A percentile compares a stretch with the other conserved stretches of the same genome.
These are phyloP conservation scores for Ostreobium quekettii DNA, from an alignment of 139 green algal species.

Conservation along the genomic window DNA sequence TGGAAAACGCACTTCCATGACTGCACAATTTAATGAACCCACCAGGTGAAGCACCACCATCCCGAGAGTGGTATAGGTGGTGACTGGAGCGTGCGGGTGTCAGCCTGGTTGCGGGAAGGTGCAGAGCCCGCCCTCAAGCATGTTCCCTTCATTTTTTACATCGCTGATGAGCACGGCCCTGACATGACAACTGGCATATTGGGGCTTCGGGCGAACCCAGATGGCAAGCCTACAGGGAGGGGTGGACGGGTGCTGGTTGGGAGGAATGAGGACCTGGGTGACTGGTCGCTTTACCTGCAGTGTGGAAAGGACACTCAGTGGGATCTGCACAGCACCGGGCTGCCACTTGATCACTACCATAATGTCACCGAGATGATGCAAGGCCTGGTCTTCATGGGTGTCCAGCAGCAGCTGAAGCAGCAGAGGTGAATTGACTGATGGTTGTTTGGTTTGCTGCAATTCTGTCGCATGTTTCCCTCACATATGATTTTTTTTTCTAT, in stretches of 20 bases:
- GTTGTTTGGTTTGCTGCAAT: too few relatives aligned
- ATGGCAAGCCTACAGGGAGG: neutral
- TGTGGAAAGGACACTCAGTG: neutral
- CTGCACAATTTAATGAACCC: too few relatives aligned
- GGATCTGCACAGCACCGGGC: neutral
- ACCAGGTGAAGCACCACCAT: constrained; percentile 3
- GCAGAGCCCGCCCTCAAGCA: neutral
- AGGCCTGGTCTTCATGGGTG: neutral
- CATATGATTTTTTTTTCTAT: too few relatives aligned
- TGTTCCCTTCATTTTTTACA: constrained; percentile 9
- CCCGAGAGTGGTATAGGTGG: neutral
- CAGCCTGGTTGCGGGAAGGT: neutral
- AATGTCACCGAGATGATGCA: constrained; percentile 10
- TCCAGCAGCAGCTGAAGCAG: too few relatives aligned
- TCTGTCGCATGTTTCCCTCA: too few relatives aligned
- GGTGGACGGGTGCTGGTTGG: neutral
- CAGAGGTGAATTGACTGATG: too few relatives aligned
- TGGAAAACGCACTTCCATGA: too few relatives aligned
- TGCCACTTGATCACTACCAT: neutral
- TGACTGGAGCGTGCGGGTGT: constrained; percentile 8
- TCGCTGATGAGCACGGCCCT: constrained; percentile 1
- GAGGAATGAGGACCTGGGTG: neutral
- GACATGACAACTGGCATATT: neutral
- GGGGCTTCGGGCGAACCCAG: neutral
- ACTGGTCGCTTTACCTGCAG: constrained; percentile 2